A percentile compares a stretch with the other conserved stretches of the same genome.
Conservation (phyloP, 805 yeast genomes). For the Yarrowia hollandica region DNA sequence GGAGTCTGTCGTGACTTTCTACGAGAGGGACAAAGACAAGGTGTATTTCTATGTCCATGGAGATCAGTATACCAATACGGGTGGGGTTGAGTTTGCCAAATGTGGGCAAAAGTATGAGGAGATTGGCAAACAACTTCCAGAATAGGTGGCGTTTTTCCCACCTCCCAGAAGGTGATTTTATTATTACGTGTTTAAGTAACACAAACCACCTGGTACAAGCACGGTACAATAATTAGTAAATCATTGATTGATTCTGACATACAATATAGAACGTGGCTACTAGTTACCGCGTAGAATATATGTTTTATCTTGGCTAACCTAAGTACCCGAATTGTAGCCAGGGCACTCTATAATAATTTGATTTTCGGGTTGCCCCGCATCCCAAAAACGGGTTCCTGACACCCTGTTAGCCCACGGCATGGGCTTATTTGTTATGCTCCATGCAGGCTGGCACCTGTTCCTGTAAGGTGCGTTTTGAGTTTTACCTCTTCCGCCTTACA, state of each 20-base stretch:
- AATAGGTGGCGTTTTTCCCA: no score
- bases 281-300: no score
- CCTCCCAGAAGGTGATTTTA: no score
- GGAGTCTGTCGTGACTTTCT: slow-evolving; percentile 1
- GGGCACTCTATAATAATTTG: no score
- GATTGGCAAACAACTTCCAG: no score
- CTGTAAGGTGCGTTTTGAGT: slow-evolving; percentile 12
- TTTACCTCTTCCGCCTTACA: slow-evolving; percentile 18
- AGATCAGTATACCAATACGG: not conserved
- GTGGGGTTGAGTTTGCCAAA: slow-evolving; percentile 20
- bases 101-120: slow-evolving; percentile 10
- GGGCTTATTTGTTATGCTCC: not conserved
- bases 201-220: not conserved
- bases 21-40: slow-evolving; percentile 2
- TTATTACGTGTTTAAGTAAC: no score
- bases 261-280: no score
- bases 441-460: slow-evolving; percentile 6
- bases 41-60: slow-evolving; percentile 5
- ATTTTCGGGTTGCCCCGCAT: not conserved
- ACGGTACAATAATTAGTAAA: no score
- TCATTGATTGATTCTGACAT: no score
- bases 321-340: no score
- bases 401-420: not conserved
- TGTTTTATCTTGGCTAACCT: no score
- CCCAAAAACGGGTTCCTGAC: slow-evolving; percentile 13